Percentiles rank a stretch among this genome's conserved stretches.
Conservation (phyloP, 257 asterid genomes). For the Apocynum venetum region DNA sequence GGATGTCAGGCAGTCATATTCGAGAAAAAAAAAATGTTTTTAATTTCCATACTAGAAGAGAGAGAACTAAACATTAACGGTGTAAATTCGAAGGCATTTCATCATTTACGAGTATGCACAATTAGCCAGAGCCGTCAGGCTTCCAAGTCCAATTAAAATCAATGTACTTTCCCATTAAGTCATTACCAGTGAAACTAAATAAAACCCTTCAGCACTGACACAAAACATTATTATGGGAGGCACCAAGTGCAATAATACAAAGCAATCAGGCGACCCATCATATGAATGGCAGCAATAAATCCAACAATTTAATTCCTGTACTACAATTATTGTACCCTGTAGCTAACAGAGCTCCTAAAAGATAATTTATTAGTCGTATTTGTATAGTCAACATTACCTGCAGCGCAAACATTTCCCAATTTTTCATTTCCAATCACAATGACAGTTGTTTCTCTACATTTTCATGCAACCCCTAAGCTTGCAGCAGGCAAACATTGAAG, state of each 20-base stretch:
- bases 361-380: background rate
- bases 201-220: background rate
- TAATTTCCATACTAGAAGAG: no score
- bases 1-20: no score
- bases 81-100: no score
- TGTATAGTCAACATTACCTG: no score
- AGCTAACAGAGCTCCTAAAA: background rate
- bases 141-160: no score
- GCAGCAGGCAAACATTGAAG: background rate
- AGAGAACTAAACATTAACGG: no score
- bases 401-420: background rate
- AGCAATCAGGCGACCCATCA: background rate
- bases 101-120: no score
- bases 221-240: conserved; percentile 8
- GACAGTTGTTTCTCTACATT: background rate
- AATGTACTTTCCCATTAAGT: no score
- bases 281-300: conserved; percentile 3
- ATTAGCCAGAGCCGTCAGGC: no score
- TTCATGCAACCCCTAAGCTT: background rate
- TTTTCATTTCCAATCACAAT: background rate
- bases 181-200: no score
- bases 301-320: conserved; percentile 2
- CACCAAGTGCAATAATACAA: conserved; percentile 13
- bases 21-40: no score
- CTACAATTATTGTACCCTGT: conserved; percentile 12